Evolutionary conservation across 495 filamentous ascomycete species (phyloP), one percentile per base, ranked within the genome.

Genomic region (Daldinia bambusicola): DNA sequence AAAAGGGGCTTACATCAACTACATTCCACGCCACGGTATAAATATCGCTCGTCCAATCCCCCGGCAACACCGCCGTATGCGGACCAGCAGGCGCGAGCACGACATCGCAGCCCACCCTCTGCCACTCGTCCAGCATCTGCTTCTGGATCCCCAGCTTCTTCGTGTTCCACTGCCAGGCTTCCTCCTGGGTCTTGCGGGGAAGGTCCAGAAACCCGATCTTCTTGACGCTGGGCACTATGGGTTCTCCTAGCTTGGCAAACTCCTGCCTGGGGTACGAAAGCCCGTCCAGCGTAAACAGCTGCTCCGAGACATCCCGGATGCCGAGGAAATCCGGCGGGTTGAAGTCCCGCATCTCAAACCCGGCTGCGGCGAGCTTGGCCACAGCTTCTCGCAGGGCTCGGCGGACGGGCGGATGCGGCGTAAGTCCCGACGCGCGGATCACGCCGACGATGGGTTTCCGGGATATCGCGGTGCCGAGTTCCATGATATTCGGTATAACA

Each of bases 371-470:
- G 20, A 77, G 61, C 58, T 72, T 76, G 0, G 59, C 32, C 12
- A 65, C 71, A 6, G 75, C 74, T 64, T 75, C 71, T 16, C 63
- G 51, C 34, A 77, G 22, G 45, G 70, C 73, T 12, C 69, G 70
- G 14, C 70, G 70, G 10, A 72, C 70, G 14, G 70, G 70, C 1
- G 70, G 70, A 32, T 72, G 70, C 4, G 74, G 75, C 16, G 74
- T 76, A 2, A 78, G 63, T n/a, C 76, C 76, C 14, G 67, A 74
- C 38, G 38, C 78, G 66, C 83, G 74, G 10, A 84, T 78, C 48
- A 84, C 79, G 48, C 82, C 82, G 67, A 84, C 72, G 53, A 82
- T 76, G 43, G 81, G 74, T 72, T 82, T 69, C 18, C 70, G 65
- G 34, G 48, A 0, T 2, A 16, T 56, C 0, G 31, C 8, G 1